A percentile compares a stretch with the other conserved stretches of the same genome.
phyloP scores from a whole-genome alignment of 2,329 filamentous ascomycete species.

The Aspergillus spinulosporus region DNA sequence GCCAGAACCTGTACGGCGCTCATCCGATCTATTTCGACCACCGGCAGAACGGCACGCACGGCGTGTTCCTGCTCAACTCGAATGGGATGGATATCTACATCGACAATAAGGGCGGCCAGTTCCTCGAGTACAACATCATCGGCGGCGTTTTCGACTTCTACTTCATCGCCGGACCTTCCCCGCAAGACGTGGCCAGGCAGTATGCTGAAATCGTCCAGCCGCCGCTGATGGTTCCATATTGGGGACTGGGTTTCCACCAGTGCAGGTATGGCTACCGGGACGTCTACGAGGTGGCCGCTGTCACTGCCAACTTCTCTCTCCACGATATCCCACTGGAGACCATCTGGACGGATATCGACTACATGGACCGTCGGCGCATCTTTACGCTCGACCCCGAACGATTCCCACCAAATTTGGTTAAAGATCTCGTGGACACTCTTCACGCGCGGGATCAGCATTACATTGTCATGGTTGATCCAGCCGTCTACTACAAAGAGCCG shows the following conservation, averaged over 20 bases:
- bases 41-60: slow-evolving; percentile 59
- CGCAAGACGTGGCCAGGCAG: slow-evolving; percentile 59
- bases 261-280: slow-evolving; percentile 65
- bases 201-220: slow-evolving; percentile 59
- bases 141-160: slow-evolving; percentile 76
- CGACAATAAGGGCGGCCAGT: slow-evolving; percentile 63
- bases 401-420: slow-evolving; percentile 52
- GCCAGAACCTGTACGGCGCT: slow-evolving; percentile 69
- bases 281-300: slow-evolving; percentile 44
- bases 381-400: slow-evolving; percentile 42
- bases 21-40: slow-evolving; percentile 76
- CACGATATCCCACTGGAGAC: slow-evolving; percentile 46
- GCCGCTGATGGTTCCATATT: slow-evolving; percentile 65
- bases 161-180: slow-evolving; percentile 61
- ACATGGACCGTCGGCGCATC: slow-evolving; percentile 39
- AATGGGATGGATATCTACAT: slow-evolving; percentile 78
- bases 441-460: slow-evolving; percentile 68
- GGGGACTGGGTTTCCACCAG: slow-evolving; percentile 62
- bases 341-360: slow-evolving; percentile 49
- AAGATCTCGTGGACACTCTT: slow-evolving; percentile 65
- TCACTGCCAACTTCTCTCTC: slow-evolving; percentile 44
- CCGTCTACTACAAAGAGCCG: slow-evolving; percentile 41
- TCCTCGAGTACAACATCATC: slow-evolving; percentile 75
- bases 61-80: slow-evolving; percentile 69
- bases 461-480: slow-evolving; percentile 72